These are phyloP conservation scores for Przewalskia tangutica DNA, from an alignment of 257 asterid genomes.

Conservation along the genomic window DNA sequence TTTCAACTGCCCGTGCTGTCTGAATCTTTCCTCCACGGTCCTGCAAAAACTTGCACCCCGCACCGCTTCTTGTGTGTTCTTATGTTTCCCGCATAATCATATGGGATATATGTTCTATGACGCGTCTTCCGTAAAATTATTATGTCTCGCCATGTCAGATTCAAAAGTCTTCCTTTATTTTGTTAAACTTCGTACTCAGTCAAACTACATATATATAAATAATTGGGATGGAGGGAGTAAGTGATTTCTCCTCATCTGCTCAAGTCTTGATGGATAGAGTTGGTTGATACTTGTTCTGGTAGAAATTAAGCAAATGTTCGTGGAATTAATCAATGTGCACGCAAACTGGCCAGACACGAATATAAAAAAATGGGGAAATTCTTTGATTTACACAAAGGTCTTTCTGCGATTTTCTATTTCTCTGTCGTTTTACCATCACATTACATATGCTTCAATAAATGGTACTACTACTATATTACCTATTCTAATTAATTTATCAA, in stretches of 20 bases:
- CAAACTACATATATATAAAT: too few species aligned
- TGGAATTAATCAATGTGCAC: neutral
- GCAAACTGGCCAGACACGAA: neutral
- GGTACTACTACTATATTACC: neutral
- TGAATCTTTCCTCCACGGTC: too few species aligned
- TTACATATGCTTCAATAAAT: neutral
- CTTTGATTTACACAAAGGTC: neutral
- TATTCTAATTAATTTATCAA: neutral
- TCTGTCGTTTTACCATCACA: neutral
- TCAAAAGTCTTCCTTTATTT: too few species aligned
- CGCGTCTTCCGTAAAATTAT: too few species aligned
- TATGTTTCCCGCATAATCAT: too few species aligned
- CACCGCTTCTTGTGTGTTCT: too few species aligned
- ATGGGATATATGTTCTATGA: too few species aligned
- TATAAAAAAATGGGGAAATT: neutral
- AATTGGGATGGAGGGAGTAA: too few species aligned
- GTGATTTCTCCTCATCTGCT: neutral
- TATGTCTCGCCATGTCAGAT: too few species aligned
- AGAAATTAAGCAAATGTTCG: neutral
- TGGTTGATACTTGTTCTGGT: neutral
- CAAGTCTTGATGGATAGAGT: neutral
- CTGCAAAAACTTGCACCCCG: too few species aligned
- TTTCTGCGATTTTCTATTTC: neutral
- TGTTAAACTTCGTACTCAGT: too few species aligned
- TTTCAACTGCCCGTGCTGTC: too few species aligned